Evolutionary conservation across 352 stramenopile species (phyloP).

Genomic region (Pythium dissotocum): DNA sequence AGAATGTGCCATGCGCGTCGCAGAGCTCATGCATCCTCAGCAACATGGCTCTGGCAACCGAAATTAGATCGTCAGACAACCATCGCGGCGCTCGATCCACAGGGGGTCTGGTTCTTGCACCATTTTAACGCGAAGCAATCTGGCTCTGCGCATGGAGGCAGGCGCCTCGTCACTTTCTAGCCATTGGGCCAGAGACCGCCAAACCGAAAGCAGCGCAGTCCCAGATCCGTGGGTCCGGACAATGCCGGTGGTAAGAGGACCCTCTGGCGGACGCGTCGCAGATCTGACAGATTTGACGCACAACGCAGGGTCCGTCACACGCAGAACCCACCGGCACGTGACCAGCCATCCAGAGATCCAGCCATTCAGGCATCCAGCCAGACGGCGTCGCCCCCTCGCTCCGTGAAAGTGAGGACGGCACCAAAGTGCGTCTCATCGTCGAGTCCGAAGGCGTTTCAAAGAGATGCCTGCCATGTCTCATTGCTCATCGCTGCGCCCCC

Average conservation of each 20-base stretch:
- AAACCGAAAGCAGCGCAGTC: not conserved
- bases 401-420: not conserved
- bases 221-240: not conserved
- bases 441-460: not conserved
- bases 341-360: too few relatives aligned
- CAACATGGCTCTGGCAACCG: not conserved
- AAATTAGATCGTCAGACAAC: not conserved
- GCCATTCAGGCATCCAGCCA: too few relatives aligned
- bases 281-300: not conserved
- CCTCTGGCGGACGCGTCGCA: slow-evolving; percentile 1
- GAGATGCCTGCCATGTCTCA: not conserved
- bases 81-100: not conserved
- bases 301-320: not conserved
- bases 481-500: not conserved
- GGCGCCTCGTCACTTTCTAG: not conserved
- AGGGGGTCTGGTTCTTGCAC: not conserved
- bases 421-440: not conserved
- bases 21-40: not conserved
- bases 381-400: not conserved
- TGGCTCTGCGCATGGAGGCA: not conserved
- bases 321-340: too few relatives aligned
- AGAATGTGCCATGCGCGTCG: not conserved
- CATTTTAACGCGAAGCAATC: not conserved
- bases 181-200: not conserved
- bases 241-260: slow-evolving; percentile 2